Evolutionary conservation across 2,329 filamentous ascomycete genomes (phyloP).

Genomic region (Dendrostoma leiphaemia): DNA sequence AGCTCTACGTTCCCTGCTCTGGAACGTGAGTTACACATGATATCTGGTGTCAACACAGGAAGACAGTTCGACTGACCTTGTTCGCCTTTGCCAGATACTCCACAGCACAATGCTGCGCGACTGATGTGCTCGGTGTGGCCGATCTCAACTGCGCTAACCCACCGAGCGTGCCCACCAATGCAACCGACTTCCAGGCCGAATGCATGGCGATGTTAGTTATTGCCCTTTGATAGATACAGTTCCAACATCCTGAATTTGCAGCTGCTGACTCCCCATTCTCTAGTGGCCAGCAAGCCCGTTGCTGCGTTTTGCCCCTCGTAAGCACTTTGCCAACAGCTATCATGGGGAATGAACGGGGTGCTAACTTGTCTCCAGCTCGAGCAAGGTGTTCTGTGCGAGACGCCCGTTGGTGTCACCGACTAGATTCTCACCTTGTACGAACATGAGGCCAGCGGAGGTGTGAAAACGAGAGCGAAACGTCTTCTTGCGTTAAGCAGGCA

Average conservation of each 20-base stretch:
- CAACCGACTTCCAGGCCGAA: constrained; percentile 29
- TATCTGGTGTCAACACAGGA: too few relatives aligned
- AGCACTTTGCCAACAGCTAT: neutral
- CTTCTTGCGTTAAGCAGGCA: too few relatives aligned
- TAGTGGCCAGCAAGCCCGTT: constrained; percentile 52
- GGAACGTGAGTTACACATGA: constrained; percentile 28
- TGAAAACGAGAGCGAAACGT: too few relatives aligned
- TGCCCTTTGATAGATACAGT: too few relatives aligned
- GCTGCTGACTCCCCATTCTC: neutral
- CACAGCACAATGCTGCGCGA: constrained; percentile 57
- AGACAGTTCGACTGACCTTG: neutral
- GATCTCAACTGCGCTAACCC: constrained; percentile 52
- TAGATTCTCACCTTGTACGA: constrained; percentile 21
- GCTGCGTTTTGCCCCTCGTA: constrained; percentile 53
- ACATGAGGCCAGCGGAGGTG: neutral
- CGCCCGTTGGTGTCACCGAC: constrained; percentile 26
- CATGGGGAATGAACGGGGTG: too few relatives aligned
- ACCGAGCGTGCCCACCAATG: constrained; percentile 20
- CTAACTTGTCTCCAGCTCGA: constrained; percentile 25
- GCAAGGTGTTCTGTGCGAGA: constrained; percentile 33
- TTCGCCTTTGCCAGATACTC: constrained; percentile 27
- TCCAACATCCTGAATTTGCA: too few relatives aligned
- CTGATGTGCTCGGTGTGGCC: constrained; percentile 57
- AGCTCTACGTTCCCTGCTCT: constrained; percentile 39
- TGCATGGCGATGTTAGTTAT: constrained; percentile 39